Base-by-base conservation (phyloP, 306 rosid genomes). In the Dalbergia cochinchinensis region DNA sequence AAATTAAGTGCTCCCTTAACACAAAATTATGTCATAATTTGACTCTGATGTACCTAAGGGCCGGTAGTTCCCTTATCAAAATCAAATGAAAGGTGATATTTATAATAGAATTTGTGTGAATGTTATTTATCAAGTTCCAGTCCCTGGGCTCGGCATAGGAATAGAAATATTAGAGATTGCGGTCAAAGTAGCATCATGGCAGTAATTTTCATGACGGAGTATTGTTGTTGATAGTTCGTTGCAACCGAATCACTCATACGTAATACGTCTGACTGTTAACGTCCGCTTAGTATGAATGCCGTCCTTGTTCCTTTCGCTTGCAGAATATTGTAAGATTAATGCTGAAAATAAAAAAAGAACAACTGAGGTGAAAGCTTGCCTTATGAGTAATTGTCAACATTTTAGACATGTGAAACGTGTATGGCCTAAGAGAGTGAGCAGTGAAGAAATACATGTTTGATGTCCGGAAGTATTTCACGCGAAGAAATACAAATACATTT, bases 221-320 rank as follows among this genome's bases (percentile, higher is more conserved):
- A n/a, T 54, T 54, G 60, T 12, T 19, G 74, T 33, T 26, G 59
- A 48, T 47, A 26, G 10, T 26, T 34, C 64, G n/a, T 33, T 34
- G 5, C 31, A 70, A 70, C 8, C 11, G 61, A 70, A 51, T 70
- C 62, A 51, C 44, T n/a, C 48, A 70, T 70, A 15, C 76, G 31
- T 14, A 65, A 65, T 18, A 39, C 45, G 8, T 60, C 41, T 4
- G 69, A 2, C 0, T 15, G 69, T 22, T 64, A 64, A 64, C 19
- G 35, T 31, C 31, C 5, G 11, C 31, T 16, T 8, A 18, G 35
- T 66, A 66, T 69, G 74, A 47, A 47, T 69, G 42, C 19, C 39
- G 13, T 12, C 11, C 20, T 7, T 26, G 18, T 45, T 69, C 42
- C 57, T 67, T 42, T 55, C 55, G 16, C 42, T 66, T 18, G 55